phyloP scores from a whole-genome alignment of 2,329 filamentous ascomycete genomes.

The Pseudogymnoascus pannorum region DNA sequence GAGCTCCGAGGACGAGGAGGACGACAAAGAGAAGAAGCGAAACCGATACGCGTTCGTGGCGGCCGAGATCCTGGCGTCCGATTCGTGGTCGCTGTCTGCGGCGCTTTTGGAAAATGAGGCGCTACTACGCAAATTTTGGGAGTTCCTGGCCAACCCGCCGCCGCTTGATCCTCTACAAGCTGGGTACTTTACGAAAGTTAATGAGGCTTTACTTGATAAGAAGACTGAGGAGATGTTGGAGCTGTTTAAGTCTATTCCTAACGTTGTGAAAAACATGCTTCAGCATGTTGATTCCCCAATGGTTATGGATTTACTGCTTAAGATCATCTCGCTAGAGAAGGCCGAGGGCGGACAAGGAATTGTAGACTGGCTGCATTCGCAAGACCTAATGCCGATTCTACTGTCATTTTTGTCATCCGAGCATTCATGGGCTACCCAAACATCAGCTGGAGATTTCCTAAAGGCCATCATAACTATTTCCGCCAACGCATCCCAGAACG shows the following conservation, averaged over 20 bases:
- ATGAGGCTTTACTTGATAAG: conserved; percentile 93
- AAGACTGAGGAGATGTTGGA: conserved; percentile 97
- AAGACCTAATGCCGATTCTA: conserved; percentile 78
- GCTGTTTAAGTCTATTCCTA: conserved; percentile 76
- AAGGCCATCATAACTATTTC: conserved; percentile 99
- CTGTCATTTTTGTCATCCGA: conserved; percentile 81
- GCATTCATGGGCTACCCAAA: conserved; percentile 84
- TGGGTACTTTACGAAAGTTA: conserved; percentile 97
- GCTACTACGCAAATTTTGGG: conserved; percentile 80
- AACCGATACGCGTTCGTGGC: conserved; percentile 91
- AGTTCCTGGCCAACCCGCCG: conserved; percentile 74
- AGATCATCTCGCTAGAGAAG: conserved; percentile 94
- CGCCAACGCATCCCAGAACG: conserved; percentile 94
- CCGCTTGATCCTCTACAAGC: conserved; percentile 89
- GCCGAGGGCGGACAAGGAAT: conserved; percentile 85
- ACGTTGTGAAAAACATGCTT: conserved; percentile 76
- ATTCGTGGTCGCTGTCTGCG: conserved; percentile 95
- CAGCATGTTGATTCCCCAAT: conserved; percentile 95
- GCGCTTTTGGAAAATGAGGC: conserved; percentile 78
- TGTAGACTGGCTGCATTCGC: conserved; percentile 91
- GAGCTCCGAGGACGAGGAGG: conserved; percentile 45
- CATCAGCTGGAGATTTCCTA: conserved; percentile 91
- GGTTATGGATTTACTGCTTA: conserved; percentile 94
- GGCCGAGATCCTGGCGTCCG: conserved; percentile 87
- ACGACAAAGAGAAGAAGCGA: conserved; percentile 82